Evolutionary conservation across 1,284 basidiomycete genomes (phyloP).

Genomic region (Boletellus deceptivus): DNA sequence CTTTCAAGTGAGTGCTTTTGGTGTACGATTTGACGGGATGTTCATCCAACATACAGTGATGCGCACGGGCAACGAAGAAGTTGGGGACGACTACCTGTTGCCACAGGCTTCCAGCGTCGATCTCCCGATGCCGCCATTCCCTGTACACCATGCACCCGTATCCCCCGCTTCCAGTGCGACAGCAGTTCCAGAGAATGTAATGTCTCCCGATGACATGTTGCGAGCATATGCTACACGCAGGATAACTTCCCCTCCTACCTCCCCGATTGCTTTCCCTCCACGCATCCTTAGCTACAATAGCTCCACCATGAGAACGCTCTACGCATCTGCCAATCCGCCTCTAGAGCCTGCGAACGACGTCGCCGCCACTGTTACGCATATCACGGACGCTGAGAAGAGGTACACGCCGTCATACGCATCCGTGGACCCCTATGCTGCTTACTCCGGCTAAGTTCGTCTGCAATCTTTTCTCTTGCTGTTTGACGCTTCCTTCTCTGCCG

Average conservation of each 20-base stretch:
- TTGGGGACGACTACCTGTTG: constrained; percentile 45
- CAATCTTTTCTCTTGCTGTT: neutral
- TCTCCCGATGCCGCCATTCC: constrained; percentile 33
- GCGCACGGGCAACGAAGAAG: constrained; percentile 45
- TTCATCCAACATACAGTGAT: constrained; percentile 49
- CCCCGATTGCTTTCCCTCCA: constrained; percentile 32
- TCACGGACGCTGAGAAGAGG: constrained; percentile 23
- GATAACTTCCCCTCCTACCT: constrained; percentile 35
- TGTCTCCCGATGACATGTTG: constrained; percentile 73
- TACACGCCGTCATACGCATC: constrained; percentile 25
- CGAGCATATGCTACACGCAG: constrained; percentile 68
- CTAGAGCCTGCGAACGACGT: constrained; percentile 7
- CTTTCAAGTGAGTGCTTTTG: constrained; percentile 48
- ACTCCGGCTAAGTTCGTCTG: constrained; percentile 4
- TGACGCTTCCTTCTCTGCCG: neutral
- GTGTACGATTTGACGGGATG: neutral
- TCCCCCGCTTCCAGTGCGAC: constrained; percentile 43
- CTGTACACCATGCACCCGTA: constrained; percentile 34
- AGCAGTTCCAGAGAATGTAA: constrained; percentile 47
- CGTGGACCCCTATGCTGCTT: constrained; percentile 25
- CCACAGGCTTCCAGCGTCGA: constrained; percentile 26
- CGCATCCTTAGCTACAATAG: constrained; percentile 25
- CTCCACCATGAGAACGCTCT: constrained; percentile 32
- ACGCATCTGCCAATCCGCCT: constrained; percentile 21
- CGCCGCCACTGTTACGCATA: constrained; percentile 6